A percentile compares a stretch with the other conserved stretches of the same genome.
Conservation (phyloP, 2,329 filamentous ascomycete species). For the Hypocrella siamensis region DNA sequence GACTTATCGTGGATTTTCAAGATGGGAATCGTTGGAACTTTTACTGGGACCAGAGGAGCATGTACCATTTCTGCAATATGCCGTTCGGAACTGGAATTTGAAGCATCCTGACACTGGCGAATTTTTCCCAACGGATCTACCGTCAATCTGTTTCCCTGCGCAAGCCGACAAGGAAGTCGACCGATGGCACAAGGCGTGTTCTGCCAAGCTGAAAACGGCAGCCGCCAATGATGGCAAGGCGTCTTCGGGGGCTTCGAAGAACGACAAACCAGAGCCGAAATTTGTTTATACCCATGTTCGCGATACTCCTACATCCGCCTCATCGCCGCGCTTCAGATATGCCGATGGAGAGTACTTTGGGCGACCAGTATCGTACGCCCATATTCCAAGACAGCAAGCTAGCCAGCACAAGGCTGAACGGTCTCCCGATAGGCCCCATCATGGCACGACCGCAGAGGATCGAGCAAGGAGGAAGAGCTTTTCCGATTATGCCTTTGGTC, state of each 20-base stretch:
- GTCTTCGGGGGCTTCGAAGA: slow-evolving; percentile 7
- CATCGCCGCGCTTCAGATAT: slow-evolving; percentile 12
- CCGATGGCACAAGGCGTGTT: slow-evolving; percentile 70
- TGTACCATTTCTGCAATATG: slow-evolving; percentile 66
- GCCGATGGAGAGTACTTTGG: slow-evolving; percentile 17
- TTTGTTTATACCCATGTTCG: slow-evolving; percentile 20
- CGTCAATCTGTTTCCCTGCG: slow-evolving; percentile 49
- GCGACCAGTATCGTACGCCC: slow-evolving; percentile 22
- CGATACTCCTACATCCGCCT: slow-evolving; percentile 12
- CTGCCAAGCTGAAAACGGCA: slow-evolving; percentile 51
- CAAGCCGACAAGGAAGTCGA: slow-evolving; percentile 67
- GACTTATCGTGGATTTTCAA: slow-evolving; percentile 70
- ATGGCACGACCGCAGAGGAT: slow-evolving; percentile 23
- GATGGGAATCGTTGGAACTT: slow-evolving; percentile 88
- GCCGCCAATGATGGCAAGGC: slow-evolving; percentile 13
- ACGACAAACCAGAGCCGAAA: slow-evolving; percentile 19
- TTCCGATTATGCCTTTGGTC: slow-evolving; percentile 30
- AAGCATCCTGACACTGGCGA: slow-evolving; percentile 59
- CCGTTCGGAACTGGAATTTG: slow-evolving; percentile 63
- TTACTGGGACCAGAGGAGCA: slow-evolving; percentile 80
- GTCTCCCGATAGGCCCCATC: slow-evolving; percentile 18
- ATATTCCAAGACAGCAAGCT: slow-evolving; percentile 21
- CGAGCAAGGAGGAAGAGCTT: slow-evolving; percentile 31
- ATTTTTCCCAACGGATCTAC: slow-evolving; percentile 45
- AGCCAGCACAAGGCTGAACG: slow-evolving; percentile 15